These are phyloP conservation scores for Calonectria naviculata DNA, from an alignment of 2,329 filamentous ascomycete genomes.

Conservation along the genomic window DNA sequence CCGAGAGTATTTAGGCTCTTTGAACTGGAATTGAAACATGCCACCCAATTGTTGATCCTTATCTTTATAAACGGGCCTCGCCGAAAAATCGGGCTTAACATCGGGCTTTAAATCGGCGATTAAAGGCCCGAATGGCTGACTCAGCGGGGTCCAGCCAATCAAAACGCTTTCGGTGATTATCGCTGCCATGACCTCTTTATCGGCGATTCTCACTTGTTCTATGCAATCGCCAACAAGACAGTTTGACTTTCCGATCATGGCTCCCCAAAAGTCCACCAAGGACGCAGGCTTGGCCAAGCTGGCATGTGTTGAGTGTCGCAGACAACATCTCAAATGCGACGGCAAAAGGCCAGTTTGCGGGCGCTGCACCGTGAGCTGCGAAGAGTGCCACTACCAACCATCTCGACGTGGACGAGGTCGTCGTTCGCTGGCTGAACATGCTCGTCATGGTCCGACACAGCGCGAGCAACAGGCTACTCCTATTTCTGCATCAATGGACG, in stretches of 20 bases:
- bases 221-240: background rate
- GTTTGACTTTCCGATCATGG: background rate
- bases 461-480: background rate
- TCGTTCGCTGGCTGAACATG: background rate
- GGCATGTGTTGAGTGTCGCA: conserved; percentile 33
- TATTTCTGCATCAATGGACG: background rate
- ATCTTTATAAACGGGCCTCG: background rate
- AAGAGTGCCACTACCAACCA: background rate
- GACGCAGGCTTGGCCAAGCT: conserved; percentile 6
- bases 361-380: conserved; percentile 26
- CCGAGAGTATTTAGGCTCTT: background rate
- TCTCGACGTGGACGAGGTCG: background rate
- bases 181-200: background rate
- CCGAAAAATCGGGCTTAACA: background rate
- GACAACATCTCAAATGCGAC: conserved; percentile 37
- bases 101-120: background rate
- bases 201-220: background rate
- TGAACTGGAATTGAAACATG: background rate
- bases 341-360: conserved; percentile 31
- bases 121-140: background rate
- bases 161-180: background rate
- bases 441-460: background rate
- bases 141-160: background rate
- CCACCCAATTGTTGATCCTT: background rate
- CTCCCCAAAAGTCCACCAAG: background rate